Evolutionary conservation across 768 basidiomycete genomes (phyloP), one percentile per base, ranked within the genome.

Genomic region (Hygrophoropsis aurantiaca): DNA sequence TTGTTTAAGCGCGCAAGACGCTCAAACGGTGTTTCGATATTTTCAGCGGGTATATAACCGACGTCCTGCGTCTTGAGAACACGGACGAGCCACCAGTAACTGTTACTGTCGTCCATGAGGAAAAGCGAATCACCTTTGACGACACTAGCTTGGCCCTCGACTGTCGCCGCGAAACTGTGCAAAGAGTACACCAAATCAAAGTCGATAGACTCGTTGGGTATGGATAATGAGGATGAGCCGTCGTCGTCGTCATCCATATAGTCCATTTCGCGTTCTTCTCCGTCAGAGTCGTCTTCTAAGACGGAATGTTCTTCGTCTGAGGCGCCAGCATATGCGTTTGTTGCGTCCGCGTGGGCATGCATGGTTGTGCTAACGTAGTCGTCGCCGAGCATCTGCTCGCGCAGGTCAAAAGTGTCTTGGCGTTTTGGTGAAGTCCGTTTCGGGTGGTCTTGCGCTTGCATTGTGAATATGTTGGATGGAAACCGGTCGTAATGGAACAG

Each of bases 61-160:
- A 99, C 92, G 59, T 97, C 94, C 67, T 97, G 94, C 7, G 95
- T 97, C 73, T 97, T 98, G 53, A 99, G 84, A 8, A 99, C 97
- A 39, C 94, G 83, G 7, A 99, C 95, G 41, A 98, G 88, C 97
- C 97, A 98, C 97, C 97, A 98, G 71, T 99, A 99, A 68, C 90
- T 92, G 68, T 99, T 98, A 47, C 87, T 92, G 66, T 99, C 97
- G 71, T 99, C 97, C 81, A 98, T 92, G 36, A 99, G 75, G 62
- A 93, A 86, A 38, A 99, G 78, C 52, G 90, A 90, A 75, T 99
- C 95, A 20, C 97, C 97, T 69, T 97, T 98, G 67, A 97, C 91
- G 54, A 99, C 97, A 55, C 90, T 97, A 2, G 97, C 97, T 70
- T 99, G 97, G 20, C 97, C 97, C 60, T 97, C 95, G 27, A 98